Conservation (phyloP, 108 stramenopile genomes). For the Cylindrotheca closterium region DNA sequence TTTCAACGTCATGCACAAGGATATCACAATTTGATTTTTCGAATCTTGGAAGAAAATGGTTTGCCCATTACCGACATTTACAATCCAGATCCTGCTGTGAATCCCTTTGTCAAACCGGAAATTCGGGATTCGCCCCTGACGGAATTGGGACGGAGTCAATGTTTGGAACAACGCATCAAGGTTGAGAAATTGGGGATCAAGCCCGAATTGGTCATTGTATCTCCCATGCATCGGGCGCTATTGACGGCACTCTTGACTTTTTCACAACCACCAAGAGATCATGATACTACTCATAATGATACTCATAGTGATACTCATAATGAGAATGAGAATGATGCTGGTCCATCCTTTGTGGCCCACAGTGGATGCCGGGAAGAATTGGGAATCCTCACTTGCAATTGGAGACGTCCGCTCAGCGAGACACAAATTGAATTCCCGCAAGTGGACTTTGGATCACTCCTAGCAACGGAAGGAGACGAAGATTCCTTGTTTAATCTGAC, state of each 20-base stretch:
- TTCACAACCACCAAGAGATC: too few species aligned
- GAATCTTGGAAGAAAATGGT: conserved; percentile 29
- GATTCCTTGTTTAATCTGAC: conserved; percentile 39
- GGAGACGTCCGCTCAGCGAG: conserved; percentile 46
- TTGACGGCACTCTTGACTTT: conserved; percentile 60
- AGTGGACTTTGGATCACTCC: conserved; percentile 49
- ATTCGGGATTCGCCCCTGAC: conserved; percentile 61
- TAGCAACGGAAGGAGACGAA: conserved; percentile 31
- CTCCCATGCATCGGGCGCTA: conserved; percentile 47
- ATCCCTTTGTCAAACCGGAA: conserved; percentile 52
- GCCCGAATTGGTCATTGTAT: conserved; percentile 57
- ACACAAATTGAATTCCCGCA: conserved; percentile 38
- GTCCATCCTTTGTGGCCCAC: conserved; percentile 53
- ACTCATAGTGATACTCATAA: neutral
- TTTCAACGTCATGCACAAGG: conserved; percentile 74
- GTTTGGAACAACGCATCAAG: conserved; percentile 14
- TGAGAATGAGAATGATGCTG: neutral
- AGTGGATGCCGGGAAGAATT: conserved; percentile 65
- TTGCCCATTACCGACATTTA: conserved; percentile 36
- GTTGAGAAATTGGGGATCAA: conserved; percentile 9
- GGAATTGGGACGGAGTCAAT: conserved; percentile 42
- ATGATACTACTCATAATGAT: neutral
- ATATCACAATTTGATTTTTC: conserved; percentile 49
- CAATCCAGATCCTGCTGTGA: conserved; percentile 42
- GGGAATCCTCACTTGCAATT: conserved; percentile 52